phyloP scores from a whole-genome alignment of 2,329 filamentous ascomycete genomes.

The Aspergillus ruber region DNA sequence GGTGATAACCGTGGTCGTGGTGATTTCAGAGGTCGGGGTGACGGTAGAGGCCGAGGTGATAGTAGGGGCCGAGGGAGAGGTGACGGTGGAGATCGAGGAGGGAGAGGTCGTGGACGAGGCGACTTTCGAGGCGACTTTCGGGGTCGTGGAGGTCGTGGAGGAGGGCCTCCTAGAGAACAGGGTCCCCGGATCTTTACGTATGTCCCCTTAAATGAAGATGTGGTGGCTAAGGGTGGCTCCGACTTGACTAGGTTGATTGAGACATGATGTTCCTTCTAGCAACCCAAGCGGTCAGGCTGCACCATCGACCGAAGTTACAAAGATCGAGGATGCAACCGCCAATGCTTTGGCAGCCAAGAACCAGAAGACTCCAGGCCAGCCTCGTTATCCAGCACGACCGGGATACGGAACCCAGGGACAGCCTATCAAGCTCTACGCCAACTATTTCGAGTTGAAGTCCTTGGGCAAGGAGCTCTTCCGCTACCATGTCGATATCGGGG shows the following conservation, averaged over 20 bases:
- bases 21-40: conserved; percentile 13
- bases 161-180: conserved; percentile 6
- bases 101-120: conserved; percentile 10
- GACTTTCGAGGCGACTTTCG: neutral
- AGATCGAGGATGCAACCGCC: conserved; percentile 22
- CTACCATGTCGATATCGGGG: conserved; percentile 34
- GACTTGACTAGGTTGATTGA: neutral
- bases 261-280: neutral
- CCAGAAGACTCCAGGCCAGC: conserved; percentile 10
- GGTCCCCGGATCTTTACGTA: conserved; percentile 25
- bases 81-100: conserved; percentile 10
- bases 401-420: conserved; percentile 31
- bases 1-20: conserved; percentile 4
- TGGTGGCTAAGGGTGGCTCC: neutral
- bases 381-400: conserved; percentile 29
- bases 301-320: conserved; percentile 18
- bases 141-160: conserved; percentile 6
- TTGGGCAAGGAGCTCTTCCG: conserved; percentile 34
- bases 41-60: conserved; percentile 11
- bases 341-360: conserved; percentile 16
- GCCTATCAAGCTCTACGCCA: conserved; percentile 30
- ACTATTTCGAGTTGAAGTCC: conserved; percentile 33
- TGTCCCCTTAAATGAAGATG: conserved; percentile 8
- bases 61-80: conserved; percentile 15
- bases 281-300: conserved; percentile 18